These are phyloP conservation scores for Gymnopilus junonius DNA, from an alignment of 768 basidiomycete species.

Conservation along the genomic window DNA sequence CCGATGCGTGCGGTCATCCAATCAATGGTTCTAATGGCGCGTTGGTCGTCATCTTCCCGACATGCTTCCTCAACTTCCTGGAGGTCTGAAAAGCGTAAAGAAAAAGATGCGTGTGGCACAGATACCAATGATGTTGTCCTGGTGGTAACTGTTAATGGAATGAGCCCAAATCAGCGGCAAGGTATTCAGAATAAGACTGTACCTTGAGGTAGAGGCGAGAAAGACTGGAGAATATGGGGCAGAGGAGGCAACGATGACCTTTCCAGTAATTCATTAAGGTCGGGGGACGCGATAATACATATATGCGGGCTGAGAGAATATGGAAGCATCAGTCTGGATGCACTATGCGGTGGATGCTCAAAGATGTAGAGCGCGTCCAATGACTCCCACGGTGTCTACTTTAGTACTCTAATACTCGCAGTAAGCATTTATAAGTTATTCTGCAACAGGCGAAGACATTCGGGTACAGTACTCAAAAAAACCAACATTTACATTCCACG, in stretches of 20 bases:
- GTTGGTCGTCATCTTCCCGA: conserved; percentile 77
- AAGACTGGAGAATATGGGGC: conserved; percentile 79
- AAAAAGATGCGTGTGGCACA: conserved; percentile 73
- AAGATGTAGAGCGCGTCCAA: not conserved
- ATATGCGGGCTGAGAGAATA: conserved; percentile 83
- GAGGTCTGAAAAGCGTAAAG: conserved; percentile 80
- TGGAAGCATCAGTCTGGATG: conserved; percentile 50
- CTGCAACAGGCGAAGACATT: too few relatives aligned
- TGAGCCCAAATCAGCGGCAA: not conserved
- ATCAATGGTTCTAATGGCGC: conserved; percentile 81
- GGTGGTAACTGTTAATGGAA: conserved; percentile 65
- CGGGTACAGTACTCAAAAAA: conserved; percentile 22
- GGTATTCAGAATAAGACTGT: conserved; percentile 2
- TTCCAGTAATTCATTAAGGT: conserved; percentile 65
- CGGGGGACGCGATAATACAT: conserved; percentile 72
- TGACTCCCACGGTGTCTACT: conserved; percentile 18
- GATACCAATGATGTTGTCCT: conserved; percentile 75
- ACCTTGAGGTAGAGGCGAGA: conserved; percentile 86
- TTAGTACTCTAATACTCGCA: too few relatives aligned
- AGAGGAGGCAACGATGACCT: conserved; percentile 68
- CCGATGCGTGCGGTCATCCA: conserved; percentile 81
- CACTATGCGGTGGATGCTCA: not conserved
- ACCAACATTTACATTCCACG: conserved; percentile 5
- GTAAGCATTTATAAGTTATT: too few relatives aligned
- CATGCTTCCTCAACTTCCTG: conserved; percentile 73